These are phyloP conservation scores for Coemansia sp. DNA, from an alignment of 192 early-diverging fungal genomes.

Conservation along the genomic window DNA sequence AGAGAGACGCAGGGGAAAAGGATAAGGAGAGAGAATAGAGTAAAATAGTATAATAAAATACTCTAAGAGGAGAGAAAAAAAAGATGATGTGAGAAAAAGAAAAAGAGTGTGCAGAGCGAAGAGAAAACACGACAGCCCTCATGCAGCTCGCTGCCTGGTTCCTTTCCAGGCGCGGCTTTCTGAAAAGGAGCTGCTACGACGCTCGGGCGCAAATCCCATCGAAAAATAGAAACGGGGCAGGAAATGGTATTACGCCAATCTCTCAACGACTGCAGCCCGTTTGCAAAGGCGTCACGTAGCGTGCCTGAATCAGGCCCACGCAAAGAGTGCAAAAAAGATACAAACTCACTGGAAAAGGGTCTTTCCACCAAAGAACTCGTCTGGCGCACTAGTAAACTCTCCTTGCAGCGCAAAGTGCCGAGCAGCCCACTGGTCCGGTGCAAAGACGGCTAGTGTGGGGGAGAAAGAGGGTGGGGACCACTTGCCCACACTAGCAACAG, in stretches of 20 bases:
- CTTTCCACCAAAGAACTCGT: not conserved
- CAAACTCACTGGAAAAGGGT: not conserved
- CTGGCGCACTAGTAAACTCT: not conserved
- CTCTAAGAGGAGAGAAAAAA: not conserved
- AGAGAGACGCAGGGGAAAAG: not conserved
- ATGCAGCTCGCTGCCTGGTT: slow-evolving; percentile 4
- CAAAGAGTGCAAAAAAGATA: not conserved
- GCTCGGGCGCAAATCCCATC: slow-evolving; percentile 9
- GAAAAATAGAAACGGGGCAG: slow-evolving; percentile 12
- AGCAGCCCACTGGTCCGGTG: not conserved
- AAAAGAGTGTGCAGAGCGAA: not conserved
- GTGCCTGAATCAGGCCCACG: not conserved
- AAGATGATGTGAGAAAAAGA: not conserved
- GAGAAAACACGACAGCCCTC: not conserved
- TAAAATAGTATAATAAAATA: not conserved
- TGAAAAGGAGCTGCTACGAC: slow-evolving; percentile 5
- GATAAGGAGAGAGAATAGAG: slow-evolving; percentile 8
- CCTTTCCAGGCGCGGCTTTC: slow-evolving; percentile 8
- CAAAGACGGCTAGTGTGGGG: not conserved
- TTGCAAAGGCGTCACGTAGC: not conserved
- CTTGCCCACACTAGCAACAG: not conserved
- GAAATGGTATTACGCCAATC: not conserved
- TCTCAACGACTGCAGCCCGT: not conserved
- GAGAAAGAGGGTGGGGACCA: not conserved
- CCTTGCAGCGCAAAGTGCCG: not conserved